Evolutionary conservation across 805 yeast species (phyloP), one percentile per base, ranked within the genome.

Genomic region (Isabelozyma pseudorhagii): DNA sequence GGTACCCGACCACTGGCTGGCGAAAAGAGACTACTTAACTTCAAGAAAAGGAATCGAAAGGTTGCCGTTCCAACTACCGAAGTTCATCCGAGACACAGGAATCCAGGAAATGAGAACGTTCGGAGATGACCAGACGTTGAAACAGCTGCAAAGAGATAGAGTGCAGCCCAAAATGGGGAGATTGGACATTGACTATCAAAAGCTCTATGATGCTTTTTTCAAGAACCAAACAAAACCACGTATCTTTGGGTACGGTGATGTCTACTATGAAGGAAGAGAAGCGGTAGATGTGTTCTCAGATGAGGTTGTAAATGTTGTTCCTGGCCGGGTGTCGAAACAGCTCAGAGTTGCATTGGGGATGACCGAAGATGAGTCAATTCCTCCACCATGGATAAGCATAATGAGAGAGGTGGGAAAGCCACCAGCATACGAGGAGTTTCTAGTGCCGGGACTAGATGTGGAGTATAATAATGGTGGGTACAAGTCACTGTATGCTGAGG

Each of bases 161-260:
- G 96, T 91, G 0, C 97, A 89, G 64, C 97, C 97, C 0, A 89
- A 89, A 62, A 75, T 90, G 83, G 96, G 96, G 1, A 75, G 83
- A 46, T 65, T 93, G 18, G 98, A 93, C 63, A 79, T 94, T 21
- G 97, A 93, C 66, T 92, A 87, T 62, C 85, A 81, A 53, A 87
- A 83, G 54, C 67, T 93, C 17, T 84, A 89, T 61, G 88, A 89
- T 63, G 96, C 97, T 0, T 92, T 93, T 60, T 92, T 90, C 77
- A 85, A 85, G 61, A 71, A 79, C 58, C 97, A 93, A 59, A 74
- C 84, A 0, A 85, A 83, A 57, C 97, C 97, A 0, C 72, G 76
- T 41, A 57, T 93, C 45, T 75, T 81, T 18, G 75, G 72, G 1
- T 85, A 75, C 67, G 98, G 98, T 11, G 93, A 89, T 49, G 64